Evolutionary conservation across 148 eudicot species (phyloP).

Genomic region (Vaccinium darrowii): DNA sequence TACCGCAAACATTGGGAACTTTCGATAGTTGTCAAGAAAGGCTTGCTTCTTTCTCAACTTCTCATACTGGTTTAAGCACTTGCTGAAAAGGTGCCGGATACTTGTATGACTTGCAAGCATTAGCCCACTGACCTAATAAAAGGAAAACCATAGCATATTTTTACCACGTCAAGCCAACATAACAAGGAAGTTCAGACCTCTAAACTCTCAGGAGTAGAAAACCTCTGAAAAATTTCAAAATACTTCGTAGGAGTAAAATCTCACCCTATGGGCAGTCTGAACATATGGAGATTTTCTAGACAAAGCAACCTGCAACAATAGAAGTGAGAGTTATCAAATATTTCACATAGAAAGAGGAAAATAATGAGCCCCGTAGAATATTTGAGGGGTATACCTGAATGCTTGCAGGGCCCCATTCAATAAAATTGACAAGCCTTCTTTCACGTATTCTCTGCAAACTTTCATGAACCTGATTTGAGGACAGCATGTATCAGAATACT

Average conservation of each 20-base stretch:
- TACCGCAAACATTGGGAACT: slow-evolving; percentile 95
- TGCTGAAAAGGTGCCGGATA: slow-evolving; percentile 89
- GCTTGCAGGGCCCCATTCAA: slow-evolving; percentile 99
- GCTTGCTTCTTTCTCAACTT: slow-evolving; percentile 96
- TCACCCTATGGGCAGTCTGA: slow-evolving; percentile 95
- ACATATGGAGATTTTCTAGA: slow-evolving; percentile 98
- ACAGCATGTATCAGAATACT: not conserved
- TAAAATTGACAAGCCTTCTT: slow-evolving; percentile 94
- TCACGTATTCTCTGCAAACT: slow-evolving; percentile 97
- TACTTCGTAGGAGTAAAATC: slow-evolving; percentile 5
- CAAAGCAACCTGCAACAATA: slow-evolving; percentile 74
- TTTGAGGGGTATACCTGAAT: slow-evolving; percentile 62
- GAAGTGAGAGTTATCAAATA: slow-evolving; percentile 1
- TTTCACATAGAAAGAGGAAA: not conserved
- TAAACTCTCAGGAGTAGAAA: not conserved
- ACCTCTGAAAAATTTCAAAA: slow-evolving; percentile 1
- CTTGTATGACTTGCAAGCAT: slow-evolving; percentile 98
- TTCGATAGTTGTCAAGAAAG: slow-evolving; percentile 93
- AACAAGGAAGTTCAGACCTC: not conserved
- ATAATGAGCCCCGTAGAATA: not conserved
- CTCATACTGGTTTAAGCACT: slow-evolving; percentile 86
- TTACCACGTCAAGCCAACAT: not conserved
- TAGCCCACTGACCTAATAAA: slow-evolving; percentile 84
- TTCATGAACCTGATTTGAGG: slow-evolving; percentile 71
- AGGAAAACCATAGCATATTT: slow-evolving; percentile 7